Conservation (phyloP, 2,329 filamentous ascomycete genomes). For the Trichoderma gracile region DNA sequence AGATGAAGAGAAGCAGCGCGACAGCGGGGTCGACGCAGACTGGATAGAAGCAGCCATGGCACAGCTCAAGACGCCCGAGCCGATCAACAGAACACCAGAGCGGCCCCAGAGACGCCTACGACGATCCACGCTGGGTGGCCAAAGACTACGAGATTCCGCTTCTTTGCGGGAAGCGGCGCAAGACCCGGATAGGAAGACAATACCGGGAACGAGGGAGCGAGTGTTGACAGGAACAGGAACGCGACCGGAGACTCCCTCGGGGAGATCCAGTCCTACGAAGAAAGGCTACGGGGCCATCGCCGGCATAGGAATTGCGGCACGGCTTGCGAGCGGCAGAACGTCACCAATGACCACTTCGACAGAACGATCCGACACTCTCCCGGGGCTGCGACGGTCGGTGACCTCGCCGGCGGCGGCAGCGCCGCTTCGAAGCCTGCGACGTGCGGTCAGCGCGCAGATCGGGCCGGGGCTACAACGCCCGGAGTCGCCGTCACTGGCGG, state of each 20-base stretch:
- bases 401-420: constrained; percentile 18
- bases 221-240: constrained; percentile 29
- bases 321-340: constrained; percentile 11
- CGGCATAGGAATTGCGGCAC: constrained; percentile 4
- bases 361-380: constrained; percentile 24
- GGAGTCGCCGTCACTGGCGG: constrained; percentile 7
- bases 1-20: constrained; percentile 51
- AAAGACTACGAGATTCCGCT: constrained; percentile 42
- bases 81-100: constrained; percentile 23
- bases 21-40: constrained; percentile 57
- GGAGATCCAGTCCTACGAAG: constrained; percentile 27
- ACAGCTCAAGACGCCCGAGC: constrained; percentile 35
- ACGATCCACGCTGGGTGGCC: constrained; percentile 35
- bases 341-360: constrained; percentile 16
- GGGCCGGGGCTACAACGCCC: constrained; percentile 15
- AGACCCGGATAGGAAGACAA: constrained; percentile 47
- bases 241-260: constrained; percentile 22
- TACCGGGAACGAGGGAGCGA: constrained; percentile 27
- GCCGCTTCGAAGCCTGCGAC: constrained; percentile 6
- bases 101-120: constrained; percentile 31
- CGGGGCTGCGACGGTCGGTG: constrained; percentile 6
- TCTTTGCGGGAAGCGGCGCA: constrained; percentile 41
- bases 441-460: constrained; percentile 11
- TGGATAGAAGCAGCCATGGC: constrained; percentile 40
- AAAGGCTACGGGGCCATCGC: constrained; percentile 37